These are phyloP conservation scores for Helianthus tuberosus DNA, from an alignment of 129 eudicot species.

Conservation along the genomic window DNA sequence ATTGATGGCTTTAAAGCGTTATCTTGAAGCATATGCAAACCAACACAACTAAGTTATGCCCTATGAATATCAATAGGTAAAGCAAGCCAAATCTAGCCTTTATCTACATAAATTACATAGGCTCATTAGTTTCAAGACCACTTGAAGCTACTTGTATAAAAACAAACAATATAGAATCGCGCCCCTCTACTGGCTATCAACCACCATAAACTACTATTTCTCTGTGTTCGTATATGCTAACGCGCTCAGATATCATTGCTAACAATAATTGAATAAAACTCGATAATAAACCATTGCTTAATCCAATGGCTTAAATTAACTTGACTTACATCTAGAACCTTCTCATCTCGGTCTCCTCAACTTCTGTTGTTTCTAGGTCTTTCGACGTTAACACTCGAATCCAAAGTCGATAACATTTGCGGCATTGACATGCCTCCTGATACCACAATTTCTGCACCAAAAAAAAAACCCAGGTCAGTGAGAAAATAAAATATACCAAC, in stretches of 20 bases:
- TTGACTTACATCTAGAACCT: not conserved
- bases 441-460: constrained; percentile 86
- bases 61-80: constrained; percentile 1
- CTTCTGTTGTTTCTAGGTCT: constrained; percentile 65
- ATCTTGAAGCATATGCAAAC: not conserved
- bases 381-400: constrained; percentile 40
- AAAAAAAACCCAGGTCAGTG: not conserved
- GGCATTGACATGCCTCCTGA: constrained; percentile 99
- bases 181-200: constrained; percentile 16
- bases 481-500: not conserved
- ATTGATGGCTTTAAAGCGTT: too few species aligned
- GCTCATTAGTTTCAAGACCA: not conserved
- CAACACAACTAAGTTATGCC: not conserved
- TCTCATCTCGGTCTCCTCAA: constrained; percentile 15
- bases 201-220: constrained; percentile 21
- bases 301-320: constrained; percentile 6
- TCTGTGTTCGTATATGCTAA: constrained; percentile 20
- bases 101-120: constrained; percentile 37
- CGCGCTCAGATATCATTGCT: constrained; percentile 5
- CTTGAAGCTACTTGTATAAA: constrained; percentile 25
- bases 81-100: constrained; percentile 17
- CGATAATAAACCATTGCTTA: constrained; percentile 11
- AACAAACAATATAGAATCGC: constrained; percentile 23
- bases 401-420: constrained; percentile 76
- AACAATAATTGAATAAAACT: constrained; percentile 14